Evolutionary conservation across 164 flowering plant species (phyloP).

Genomic region (Amborella trichopoda): DNA sequence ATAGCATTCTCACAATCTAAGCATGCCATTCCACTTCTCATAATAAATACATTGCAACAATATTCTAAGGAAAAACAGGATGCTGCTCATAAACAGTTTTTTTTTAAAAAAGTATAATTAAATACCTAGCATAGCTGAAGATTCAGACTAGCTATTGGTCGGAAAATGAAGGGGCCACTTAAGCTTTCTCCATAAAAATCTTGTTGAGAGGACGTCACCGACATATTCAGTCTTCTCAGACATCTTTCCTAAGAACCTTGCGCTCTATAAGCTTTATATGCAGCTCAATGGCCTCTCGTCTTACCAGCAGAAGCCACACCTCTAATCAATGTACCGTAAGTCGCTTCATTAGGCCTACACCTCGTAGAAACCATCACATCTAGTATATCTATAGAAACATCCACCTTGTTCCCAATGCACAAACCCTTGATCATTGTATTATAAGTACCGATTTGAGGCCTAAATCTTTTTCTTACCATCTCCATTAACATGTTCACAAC

Average conservation of each 20-base stretch:
- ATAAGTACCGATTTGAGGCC: slow-evolving; percentile 29
- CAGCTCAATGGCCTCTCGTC: slow-evolving; percentile 45
- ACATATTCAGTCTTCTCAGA: no score
- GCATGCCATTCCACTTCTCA: no score
- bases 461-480: slow-evolving; percentile 31
- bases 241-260: slow-evolving; percentile 27
- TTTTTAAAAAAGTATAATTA: no score
- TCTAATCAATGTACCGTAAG: slow-evolving; percentile 31
- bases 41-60: no score
- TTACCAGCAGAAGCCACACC: slow-evolving; percentile 52
- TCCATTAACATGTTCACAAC: slow-evolving; percentile 47
- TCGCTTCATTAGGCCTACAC: slow-evolving; percentile 24
- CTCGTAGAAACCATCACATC: slow-evolving; percentile 44
- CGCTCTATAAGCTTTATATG: slow-evolving; percentile 34
- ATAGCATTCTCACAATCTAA: no score
- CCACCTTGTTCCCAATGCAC: slow-evolving; percentile 45
- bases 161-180: no score
- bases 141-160: no score
- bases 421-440: slow-evolving; percentile 36
- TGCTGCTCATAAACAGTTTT: no score
- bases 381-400: slow-evolving; percentile 52
- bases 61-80: no score
- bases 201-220: no score
- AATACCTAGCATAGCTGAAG: no score
- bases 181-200: no score